Percentiles rank a stretch among this genome's conserved stretches.
Conservation (phyloP, 2,329 filamentous ascomycete species). For the Cordyceps pruinosa region DNA sequence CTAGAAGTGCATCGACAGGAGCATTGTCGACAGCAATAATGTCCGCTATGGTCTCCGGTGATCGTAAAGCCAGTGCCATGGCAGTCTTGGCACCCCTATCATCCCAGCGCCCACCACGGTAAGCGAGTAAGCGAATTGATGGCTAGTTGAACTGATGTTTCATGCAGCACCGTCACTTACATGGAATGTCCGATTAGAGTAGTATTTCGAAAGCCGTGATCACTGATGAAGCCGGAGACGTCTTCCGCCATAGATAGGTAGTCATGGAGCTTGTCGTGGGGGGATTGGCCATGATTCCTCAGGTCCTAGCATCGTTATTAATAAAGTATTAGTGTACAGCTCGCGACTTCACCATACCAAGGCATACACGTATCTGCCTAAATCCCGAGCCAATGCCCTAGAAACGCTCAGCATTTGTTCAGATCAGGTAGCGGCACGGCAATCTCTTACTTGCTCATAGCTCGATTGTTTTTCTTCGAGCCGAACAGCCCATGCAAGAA, state of each 20-base stretch:
- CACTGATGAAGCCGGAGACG: conserved; percentile 67
- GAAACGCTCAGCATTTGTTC: conserved; percentile 14
- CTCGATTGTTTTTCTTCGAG: conserved; percentile 90
- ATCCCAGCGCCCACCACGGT: neutral
- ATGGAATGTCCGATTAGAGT: conserved; percentile 92
- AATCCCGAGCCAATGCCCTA: conserved; percentile 72
- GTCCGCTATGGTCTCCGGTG: conserved; percentile 59
- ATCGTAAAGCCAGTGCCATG: conserved; percentile 74
- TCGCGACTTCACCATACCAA: conserved; percentile 47
- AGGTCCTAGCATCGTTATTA: conserved; percentile 55
- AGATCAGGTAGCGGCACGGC: neutral
- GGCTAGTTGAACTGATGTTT: too few relatives aligned
- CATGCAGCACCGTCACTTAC: conserved; percentile 38
- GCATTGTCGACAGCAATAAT: conserved; percentile 88
- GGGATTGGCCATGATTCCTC: conserved; percentile 87
- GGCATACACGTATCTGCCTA: conserved; percentile 74
- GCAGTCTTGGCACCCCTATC: conserved; percentile 80
- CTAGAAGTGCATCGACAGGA: conserved; percentile 71
- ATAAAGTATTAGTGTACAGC: conserved; percentile 4
- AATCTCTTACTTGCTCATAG: conserved; percentile 77
- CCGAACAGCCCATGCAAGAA: conserved; percentile 92
- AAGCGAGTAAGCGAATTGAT: neutral
- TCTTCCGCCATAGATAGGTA: conserved; percentile 79
- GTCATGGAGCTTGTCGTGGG: conserved; percentile 68
- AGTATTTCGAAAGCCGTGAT: conserved; percentile 61